These are phyloP conservation scores for Solanum commersonii DNA, from an alignment of 257 asterid genomes.

Conservation along the genomic window DNA sequence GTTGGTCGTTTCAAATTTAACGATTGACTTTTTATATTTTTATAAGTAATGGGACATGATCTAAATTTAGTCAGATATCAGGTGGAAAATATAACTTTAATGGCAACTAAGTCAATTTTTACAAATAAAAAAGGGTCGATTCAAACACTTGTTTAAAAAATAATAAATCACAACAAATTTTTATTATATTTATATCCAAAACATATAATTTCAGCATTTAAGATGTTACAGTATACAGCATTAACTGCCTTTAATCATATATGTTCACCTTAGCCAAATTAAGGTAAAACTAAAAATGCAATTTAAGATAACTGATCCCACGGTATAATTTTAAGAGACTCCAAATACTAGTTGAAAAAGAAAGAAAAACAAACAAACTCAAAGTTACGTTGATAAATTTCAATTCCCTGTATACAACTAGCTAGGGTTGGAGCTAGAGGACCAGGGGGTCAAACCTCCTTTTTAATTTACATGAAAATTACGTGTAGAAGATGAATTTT, in stretches of 20 bases:
- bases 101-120: not conserved
- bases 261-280: not conserved
- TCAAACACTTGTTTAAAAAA: not conserved
- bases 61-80: too few species aligned
- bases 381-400: not conserved
- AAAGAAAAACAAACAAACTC: not conserved
- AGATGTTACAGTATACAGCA: not conserved
- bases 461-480: not conserved
- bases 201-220: not conserved
- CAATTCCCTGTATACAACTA: not conserved
- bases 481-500: not conserved
- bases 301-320: not conserved
- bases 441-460: not conserved
- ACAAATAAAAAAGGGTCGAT: not conserved
- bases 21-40: too few species aligned
- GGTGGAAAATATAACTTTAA: not conserved
- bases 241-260: not conserved
- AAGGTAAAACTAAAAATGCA: not conserved
- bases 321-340: not conserved
- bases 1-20: not conserved
- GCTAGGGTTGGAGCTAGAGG: not conserved
- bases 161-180: not conserved
- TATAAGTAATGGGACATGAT: too few species aligned
- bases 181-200: not conserved
- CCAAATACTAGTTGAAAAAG: not conserved